Evolutionary conservation across 306 rosid genomes (phyloP).

Genomic region (Fagus crenata): DNA sequence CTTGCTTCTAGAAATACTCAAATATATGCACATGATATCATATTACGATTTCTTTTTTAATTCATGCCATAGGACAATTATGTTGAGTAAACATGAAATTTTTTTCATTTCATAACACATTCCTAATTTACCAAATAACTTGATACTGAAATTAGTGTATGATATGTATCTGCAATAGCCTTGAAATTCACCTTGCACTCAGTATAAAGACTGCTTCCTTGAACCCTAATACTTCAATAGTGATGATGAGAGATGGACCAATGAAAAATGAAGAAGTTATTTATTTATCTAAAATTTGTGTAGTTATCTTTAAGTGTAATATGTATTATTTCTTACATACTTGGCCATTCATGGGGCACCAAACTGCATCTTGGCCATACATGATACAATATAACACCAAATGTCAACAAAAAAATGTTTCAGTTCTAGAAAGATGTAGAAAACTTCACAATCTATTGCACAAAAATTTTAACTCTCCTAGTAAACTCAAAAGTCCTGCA

Average conservation of each 20-base stretch:
- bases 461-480: not conserved
- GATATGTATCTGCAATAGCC: not conserved
- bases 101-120: not conserved
- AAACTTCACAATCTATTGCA: not conserved
- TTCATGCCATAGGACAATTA: not conserved
- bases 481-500: not conserved
- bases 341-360: not conserved
- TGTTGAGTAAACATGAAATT: not conserved
- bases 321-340: not conserved
- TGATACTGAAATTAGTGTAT: not conserved
- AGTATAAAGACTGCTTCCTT: not conserved
- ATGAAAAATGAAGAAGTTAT: not conserved
- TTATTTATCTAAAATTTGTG: not conserved
- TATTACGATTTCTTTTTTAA: not conserved
- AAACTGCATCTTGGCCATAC: not conserved
- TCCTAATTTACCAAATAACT: not conserved
- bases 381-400: not conserved
- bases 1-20: not conserved
- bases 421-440: not conserved
- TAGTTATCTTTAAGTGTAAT: not conserved
- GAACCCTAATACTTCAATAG: not conserved
- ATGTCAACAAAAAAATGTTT: not conserved
- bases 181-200: not conserved
- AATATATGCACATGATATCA: not conserved
- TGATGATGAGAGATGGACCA: not conserved